Percentiles rank a stretch among this genome's conserved stretches.
phyloP scores from a whole-genome alignment of 768 basidiomycete species.

The Phylloporus arenicola region DNA sequence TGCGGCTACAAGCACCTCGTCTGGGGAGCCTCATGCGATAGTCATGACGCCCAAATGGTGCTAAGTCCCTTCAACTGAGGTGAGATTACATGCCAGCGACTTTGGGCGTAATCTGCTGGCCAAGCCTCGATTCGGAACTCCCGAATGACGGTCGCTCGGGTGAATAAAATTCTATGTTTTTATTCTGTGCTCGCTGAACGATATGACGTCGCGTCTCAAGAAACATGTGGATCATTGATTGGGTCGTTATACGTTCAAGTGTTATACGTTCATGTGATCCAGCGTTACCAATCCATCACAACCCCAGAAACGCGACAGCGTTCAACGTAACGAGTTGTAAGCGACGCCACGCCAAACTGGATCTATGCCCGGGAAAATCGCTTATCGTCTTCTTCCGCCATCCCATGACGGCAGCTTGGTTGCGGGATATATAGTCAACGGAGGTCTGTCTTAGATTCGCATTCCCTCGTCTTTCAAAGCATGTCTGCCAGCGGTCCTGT shows the following conservation, averaged over 20 bases:
- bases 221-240: neutral
- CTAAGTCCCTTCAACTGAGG: neutral
- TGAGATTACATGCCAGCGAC: neutral
- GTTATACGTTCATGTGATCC: too few species aligned
- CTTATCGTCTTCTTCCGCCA: neutral
- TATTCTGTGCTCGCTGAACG: neutral
- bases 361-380: neutral
- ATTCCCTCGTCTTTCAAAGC: neutral
- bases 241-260: too few species aligned
- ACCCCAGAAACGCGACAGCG: neutral
- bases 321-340: neutral
- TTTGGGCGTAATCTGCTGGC: neutral
- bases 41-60: neutral
- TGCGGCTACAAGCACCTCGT: neutral
- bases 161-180: neutral
- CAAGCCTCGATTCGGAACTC: neutral
- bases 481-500: conserved; percentile 18
- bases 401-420: neutral
- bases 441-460: too few species aligned
- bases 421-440: conserved; percentile 7
- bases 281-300: neutral
- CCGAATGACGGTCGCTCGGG: neutral
- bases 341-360: neutral
- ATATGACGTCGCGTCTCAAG: neutral
- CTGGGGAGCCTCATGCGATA: neutral